phyloP scores from a whole-genome alignment of 1,139 yeast genomes.

The Maudiozyma humilis region DNA sequence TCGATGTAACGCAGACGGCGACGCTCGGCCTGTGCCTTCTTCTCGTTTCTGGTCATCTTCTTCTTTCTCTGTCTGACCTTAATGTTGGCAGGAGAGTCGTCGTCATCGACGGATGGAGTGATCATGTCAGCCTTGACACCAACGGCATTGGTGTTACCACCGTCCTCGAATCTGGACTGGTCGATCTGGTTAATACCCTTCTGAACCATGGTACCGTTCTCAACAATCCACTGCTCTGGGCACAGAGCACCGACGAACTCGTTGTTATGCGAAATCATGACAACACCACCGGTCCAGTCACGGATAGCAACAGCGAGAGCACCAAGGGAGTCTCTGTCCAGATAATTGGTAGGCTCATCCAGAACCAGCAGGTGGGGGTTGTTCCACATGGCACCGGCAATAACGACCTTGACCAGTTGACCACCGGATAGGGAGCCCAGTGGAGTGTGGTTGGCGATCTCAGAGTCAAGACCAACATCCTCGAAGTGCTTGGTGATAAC shows the following conservation, averaged over 20 bases:
- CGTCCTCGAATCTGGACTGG: conserved; percentile 71
- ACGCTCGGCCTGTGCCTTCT: conserved; percentile 85
- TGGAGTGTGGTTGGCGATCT: conserved; percentile 96
- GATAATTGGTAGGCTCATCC: conserved; percentile 97
- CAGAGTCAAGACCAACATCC: conserved; percentile 95
- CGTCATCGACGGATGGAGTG: conserved; percentile 42
- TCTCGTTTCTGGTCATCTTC: conserved; percentile 94
- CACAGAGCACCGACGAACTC: conserved; percentile 96
- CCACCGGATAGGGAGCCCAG: conserved; percentile 97
- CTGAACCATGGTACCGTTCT: conserved; percentile 80
- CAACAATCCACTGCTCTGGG: conserved; percentile 98
- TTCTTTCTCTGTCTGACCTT: conserved; percentile 87
- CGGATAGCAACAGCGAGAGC: conserved; percentile 95
- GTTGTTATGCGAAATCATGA: conserved; percentile 94
- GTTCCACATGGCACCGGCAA: conserved; percentile 99
- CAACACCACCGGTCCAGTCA: conserved; percentile 97
- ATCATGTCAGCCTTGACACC: conserved; percentile 37
- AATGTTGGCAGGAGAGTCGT: conserved; percentile 92
- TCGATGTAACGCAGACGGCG: conserved; percentile 89
- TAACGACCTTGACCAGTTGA: conserved; percentile 93
- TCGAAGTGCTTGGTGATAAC: conserved; percentile 95
- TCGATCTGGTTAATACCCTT: conserved; percentile 76
- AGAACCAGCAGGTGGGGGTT: conserved; percentile 95
- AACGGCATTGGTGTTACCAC: conserved; percentile 44
- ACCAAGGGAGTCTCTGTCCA: conserved; percentile 95